Percentiles rank a stretch among this genome's conserved stretches.
Evolutionary conservation across 805 yeast species (phyloP).

Genomic region (Yarrowia osloensis): DNA sequence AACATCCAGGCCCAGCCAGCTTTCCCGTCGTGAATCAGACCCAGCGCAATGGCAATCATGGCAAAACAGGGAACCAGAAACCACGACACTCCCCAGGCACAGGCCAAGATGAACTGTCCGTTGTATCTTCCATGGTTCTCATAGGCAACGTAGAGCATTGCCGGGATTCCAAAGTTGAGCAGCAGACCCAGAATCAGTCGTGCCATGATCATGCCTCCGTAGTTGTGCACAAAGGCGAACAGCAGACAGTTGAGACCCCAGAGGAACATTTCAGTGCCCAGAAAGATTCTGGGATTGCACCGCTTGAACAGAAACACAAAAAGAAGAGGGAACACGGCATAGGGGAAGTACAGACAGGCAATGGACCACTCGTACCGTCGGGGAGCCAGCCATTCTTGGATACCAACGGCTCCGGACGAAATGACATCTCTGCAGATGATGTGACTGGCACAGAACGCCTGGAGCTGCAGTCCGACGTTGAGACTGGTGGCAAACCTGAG

Average conservation of each 20-base stretch:
- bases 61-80: conserved; percentile 7
- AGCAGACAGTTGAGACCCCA: conserved; percentile 7
- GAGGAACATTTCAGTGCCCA: background rate
- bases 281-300: background rate
- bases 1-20: conserved; percentile 12
- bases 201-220: background rate
- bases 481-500: background rate
- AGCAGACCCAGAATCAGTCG: background rate
- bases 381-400: background rate
- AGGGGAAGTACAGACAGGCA: background rate
- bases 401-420: background rate
- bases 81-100: conserved; percentile 13
- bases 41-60: background rate
- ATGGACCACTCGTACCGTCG: background rate
- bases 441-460: background rate
- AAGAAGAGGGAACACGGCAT: background rate
- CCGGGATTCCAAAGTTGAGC: background rate
- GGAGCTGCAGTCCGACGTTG: background rate
- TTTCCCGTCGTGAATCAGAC: conserved; percentile 11
- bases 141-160: background rate
- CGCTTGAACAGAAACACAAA: background rate
- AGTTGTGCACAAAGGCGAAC: background rate
- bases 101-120: background rate
- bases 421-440: conserved; percentile 9
- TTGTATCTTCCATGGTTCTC: conserved; percentile 6